Evolutionary conservation across 805 yeast genomes (phyloP).

Genomic region (Wickerhamomyces chambardii): DNA sequence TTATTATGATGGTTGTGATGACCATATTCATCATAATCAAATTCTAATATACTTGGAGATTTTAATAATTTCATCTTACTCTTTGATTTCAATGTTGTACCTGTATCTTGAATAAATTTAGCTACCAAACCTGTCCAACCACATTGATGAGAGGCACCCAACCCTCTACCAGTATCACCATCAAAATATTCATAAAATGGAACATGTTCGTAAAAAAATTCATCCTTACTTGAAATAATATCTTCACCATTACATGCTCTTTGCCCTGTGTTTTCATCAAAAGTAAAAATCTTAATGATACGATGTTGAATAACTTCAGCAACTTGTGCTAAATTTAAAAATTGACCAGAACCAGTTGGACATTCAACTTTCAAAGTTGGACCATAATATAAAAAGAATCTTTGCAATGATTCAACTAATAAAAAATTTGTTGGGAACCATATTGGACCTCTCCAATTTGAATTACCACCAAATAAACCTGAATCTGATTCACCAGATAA

Average conservation of each 20-base stretch:
- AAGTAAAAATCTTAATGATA: conserved; percentile 65
- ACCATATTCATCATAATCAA: neutral
- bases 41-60: neutral
- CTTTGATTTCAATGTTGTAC: conserved; percentile 41
- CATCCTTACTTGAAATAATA: conserved; percentile 52
- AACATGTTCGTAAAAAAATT: conserved; percentile 63
- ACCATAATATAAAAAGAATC: conserved; percentile 85
- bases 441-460: conserved; percentile 96
- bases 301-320: conserved; percentile 89
- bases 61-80: neutral
- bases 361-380: conserved; percentile 78
- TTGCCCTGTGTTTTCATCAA: conserved; percentile 49
- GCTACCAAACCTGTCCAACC: conserved; percentile 96
- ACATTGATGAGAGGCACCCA: conserved; percentile 91
- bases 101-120: conserved; percentile 85
- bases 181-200: conserved; percentile 86
- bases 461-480: conserved; percentile 93
- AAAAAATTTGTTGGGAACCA: conserved; percentile 93
- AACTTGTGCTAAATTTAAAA: conserved; percentile 73
- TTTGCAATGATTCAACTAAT: conserved; percentile 76
- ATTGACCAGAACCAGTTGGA: conserved; percentile 77
- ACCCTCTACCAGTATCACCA: conserved; percentile 90
- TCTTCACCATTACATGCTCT: conserved; percentile 77
- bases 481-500: conserved; percentile 87
- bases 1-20: conserved; percentile 19